phyloP scores from a whole-genome alignment of 2,329 filamentous ascomycete genomes.

The Helotiales sp. region DNA sequence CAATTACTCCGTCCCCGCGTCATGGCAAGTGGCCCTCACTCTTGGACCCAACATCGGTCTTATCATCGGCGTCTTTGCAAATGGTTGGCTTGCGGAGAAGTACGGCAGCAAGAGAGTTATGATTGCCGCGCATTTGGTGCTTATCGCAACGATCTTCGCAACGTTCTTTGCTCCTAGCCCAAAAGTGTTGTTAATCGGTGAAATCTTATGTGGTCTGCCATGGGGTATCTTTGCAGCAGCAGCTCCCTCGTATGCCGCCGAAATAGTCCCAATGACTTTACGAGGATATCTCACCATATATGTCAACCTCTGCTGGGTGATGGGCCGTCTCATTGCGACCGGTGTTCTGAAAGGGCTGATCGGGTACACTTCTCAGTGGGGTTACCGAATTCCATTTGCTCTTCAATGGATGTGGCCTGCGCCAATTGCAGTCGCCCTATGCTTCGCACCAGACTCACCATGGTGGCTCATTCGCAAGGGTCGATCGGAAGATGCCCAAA shows the following conservation, averaged over 20 bases:
- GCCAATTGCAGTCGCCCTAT: constrained; percentile 50
- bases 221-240: constrained; percentile 51
- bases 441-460: constrained; percentile 42
- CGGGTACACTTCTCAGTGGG: constrained; percentile 50
- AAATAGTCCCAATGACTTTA: constrained; percentile 44
- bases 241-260: constrained; percentile 44
- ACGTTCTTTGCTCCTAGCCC: constrained; percentile 55
- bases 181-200: constrained; percentile 50
- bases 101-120: constrained; percentile 52
- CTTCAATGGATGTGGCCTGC: constrained; percentile 57
- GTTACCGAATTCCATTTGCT: constrained; percentile 45
- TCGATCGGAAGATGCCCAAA: neutral
- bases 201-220: constrained; percentile 55
- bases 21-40: constrained; percentile 42
- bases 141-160: constrained; percentile 52
- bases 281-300: constrained; percentile 49
- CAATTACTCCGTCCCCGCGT: constrained; percentile 39
- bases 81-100: constrained; percentile 54
- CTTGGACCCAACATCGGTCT: constrained; percentile 41
- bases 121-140: constrained; percentile 49
- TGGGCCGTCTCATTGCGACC: constrained; percentile 55
- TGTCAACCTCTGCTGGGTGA: constrained; percentile 58
- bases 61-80: constrained; percentile 53
- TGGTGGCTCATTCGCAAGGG: neutral
- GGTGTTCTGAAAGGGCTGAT: constrained; percentile 53